Base-by-base conservation (phyloP, 257 asterid genomes). In the Buddleja alternifolia region DNA sequence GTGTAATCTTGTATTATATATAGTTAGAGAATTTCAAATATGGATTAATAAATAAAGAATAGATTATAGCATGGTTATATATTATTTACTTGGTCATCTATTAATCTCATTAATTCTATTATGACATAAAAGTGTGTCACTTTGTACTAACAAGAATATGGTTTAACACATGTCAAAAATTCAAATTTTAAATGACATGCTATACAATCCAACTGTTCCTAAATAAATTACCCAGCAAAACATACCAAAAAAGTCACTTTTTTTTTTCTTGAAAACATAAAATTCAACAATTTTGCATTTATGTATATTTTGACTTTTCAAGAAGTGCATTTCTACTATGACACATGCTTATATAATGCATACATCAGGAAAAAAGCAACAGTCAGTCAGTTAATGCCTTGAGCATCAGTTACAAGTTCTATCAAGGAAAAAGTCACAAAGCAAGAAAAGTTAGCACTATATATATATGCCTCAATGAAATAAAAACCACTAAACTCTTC, bases 391-490 rank as follows among this genome's bases (percentile, higher is more conserved):
- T 44, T 24, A 60, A 60, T 52, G 54, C 29, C 46, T 53, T 59
- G 46, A 70, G 21, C 71, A 36, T 71, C 81, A 42, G 81, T 76
- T 76, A 76, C 77, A 51, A 70, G 16, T 39, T 59, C 2, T 55
- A 50, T 16, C 63, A 61, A 53, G 8, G 15, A 74, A 65, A 51
- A 41, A 63, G 45, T 15, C 51, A 41, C 9, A 36, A 51, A 24
- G 48, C 25, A 16, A 4, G 24, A 32, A 63, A 39, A 40, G 16
- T 16, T 16, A 59, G 16, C 32, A 17, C 5, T 29, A 29, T 29
- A 29, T 29, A 2, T 29, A n/a, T 5, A 53, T 20, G 46, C 1
- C 6, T 12, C 6, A 24, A 25, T 46, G 19, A 14, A 53, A 29
- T 25, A 24, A 17, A 57, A 62, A 47, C 50, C 8, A 17, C 55